Percentiles rank a stretch among this genome's conserved stretches.
Conservation (phyloP, 768 basidiomycete species). For the Suillus variegatus region DNA sequence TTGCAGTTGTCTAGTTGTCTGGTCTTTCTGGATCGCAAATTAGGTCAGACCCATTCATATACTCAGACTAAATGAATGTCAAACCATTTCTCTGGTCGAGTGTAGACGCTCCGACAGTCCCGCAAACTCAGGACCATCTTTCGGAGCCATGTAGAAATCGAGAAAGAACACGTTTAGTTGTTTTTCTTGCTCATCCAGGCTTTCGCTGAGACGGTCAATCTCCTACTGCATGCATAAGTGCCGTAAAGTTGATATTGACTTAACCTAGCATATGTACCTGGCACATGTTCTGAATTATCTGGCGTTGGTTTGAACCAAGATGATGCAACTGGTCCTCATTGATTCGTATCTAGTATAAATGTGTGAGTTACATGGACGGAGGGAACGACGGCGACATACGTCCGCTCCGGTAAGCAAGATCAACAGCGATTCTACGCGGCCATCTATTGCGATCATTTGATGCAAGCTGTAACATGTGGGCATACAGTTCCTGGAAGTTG, state of each 20-base stretch:
- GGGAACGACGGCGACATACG: not conserved
- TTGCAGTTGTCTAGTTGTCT: not conserved
- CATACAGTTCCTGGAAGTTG: not conserved
- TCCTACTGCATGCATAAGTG: constrained; percentile 1
- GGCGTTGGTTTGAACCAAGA: not conserved
- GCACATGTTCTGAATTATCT: not conserved
- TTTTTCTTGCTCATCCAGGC: not conserved
- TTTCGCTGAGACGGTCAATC: not conserved
- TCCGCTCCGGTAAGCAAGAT: not conserved
- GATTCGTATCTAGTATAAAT: not conserved
- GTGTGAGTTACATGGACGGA: not conserved
- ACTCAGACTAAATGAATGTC: not conserved
- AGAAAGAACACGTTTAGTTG: not conserved
- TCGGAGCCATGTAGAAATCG: not conserved
- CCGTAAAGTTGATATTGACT: not conserved
- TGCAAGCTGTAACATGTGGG: not conserved
- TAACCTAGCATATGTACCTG: not conserved
- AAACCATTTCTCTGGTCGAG: not conserved
- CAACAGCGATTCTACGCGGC: not conserved
- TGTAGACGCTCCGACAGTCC: not conserved
- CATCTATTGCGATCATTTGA: not conserved
- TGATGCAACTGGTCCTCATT: not conserved
- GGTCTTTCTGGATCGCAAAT: not conserved
- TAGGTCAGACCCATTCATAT: not conserved
- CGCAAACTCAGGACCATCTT: not conserved